These are phyloP conservation scores for Russula ochroleuca DNA, from an alignment of 768 basidiomycete species.

Conservation along the genomic window DNA sequence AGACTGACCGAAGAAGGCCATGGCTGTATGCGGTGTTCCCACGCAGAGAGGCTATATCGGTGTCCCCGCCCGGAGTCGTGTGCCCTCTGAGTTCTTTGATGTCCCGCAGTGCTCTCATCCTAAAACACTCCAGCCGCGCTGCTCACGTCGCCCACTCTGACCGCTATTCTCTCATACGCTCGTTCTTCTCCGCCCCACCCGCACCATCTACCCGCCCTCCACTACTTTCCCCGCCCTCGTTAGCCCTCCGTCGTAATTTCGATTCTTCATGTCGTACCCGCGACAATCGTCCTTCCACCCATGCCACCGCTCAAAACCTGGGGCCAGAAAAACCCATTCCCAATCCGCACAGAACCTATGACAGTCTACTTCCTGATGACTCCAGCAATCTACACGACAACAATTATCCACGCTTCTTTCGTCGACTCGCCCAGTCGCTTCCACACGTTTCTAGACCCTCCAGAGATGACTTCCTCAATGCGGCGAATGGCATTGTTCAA, in stretches of 20 bases:
- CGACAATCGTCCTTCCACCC: background rate
- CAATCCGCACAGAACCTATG: background rate
- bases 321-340: background rate
- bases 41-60: background rate
- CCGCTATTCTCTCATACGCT: constrained; percentile 30
- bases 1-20: background rate
- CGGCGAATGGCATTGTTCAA: constrained; percentile 88
- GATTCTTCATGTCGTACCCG: background rate
- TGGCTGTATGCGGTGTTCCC: background rate
- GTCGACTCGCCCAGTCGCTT: constrained; percentile 69
- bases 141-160: constrained; percentile 23
- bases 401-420: constrained; percentile 78
- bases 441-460: constrained; percentile 78
- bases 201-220: background rate
- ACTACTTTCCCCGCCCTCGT: background rate
- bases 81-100: background rate
- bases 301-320: background rate
- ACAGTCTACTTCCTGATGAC: background rate
- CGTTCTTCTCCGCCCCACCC: constrained; percentile 25
- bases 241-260: constrained; percentile 5
- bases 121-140: constrained; percentile 17
- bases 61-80: background rate
- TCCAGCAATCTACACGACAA: constrained; percentile 45
- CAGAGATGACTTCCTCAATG: constrained; percentile 81
- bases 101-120: constrained; percentile 12